Percentiles rank a stretch among this genome's conserved stretches.
Evolutionary conservation across 148 eudicot species (phyloP).

Genomic region (Rhododendron molle): DNA sequence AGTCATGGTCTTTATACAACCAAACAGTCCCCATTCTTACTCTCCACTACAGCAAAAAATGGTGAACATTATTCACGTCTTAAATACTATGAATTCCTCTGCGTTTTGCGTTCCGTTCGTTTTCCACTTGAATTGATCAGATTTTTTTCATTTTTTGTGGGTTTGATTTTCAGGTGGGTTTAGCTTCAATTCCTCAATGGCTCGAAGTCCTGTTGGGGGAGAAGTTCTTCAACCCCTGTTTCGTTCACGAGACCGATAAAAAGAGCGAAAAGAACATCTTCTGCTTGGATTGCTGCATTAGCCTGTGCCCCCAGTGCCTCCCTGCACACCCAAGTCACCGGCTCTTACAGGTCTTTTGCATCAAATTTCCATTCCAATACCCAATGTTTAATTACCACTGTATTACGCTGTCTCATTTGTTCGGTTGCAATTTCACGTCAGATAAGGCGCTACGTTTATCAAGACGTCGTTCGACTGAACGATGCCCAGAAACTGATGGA

Average conservation of each 20-base stretch:
- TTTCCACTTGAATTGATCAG: background rate
- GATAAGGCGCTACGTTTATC: conserved; percentile 57
- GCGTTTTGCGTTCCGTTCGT: background rate
- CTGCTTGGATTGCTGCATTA: conserved; percentile 43
- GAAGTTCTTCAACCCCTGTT: conserved; percentile 47
- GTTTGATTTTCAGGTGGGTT: conserved; percentile 30
- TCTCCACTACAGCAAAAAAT: background rate
- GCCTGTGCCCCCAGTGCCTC: conserved; percentile 44
- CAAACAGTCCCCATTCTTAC: background rate
- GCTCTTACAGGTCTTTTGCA: conserved; percentile 34
- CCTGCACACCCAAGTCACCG: conserved; percentile 38
- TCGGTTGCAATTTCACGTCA: background rate
- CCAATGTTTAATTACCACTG: background rate
- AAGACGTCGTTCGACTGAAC: conserved; percentile 39
- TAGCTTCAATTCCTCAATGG: conserved; percentile 32
- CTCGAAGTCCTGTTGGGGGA: conserved; percentile 32
- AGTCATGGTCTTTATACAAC: conserved; percentile 2
- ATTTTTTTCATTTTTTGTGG: background rate
- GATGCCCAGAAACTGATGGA: conserved; percentile 43
- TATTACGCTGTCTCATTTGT: background rate
- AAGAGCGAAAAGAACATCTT: conserved; percentile 44
- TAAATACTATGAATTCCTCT: background rate
- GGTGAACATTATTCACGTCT: background rate
- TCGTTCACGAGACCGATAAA: conserved; percentile 28
- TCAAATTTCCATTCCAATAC: background rate